phyloP scores from a whole-genome alignment of 2,329 filamentous ascomycete species.

The Xylaria sp. region DNA sequence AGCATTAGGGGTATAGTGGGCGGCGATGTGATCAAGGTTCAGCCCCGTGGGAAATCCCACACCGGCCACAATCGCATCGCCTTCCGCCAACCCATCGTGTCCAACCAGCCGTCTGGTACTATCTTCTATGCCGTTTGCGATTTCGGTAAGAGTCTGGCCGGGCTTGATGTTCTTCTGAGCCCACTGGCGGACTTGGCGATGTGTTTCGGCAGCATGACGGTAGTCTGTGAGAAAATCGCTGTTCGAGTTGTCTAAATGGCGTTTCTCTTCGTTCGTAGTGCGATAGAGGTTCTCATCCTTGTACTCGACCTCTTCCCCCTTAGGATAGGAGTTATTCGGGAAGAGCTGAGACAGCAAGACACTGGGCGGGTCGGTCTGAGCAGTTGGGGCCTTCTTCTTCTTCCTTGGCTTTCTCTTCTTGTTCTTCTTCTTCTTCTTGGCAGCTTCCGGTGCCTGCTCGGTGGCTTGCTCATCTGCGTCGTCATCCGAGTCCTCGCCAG shows the following conservation, averaged over 20 bases:
- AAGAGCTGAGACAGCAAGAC: conserved; percentile 75
- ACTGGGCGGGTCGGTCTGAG: conserved; percentile 76
- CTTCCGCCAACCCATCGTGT: conserved; percentile 75
- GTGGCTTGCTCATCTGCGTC: conserved; percentile 49
- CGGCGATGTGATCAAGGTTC: conserved; percentile 82
- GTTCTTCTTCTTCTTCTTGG: conserved; percentile 79
- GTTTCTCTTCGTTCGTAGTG: conserved; percentile 83
- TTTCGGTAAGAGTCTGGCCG: conserved; percentile 77
- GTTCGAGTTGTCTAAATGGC: conserved; percentile 79
- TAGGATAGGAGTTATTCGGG: conserved; percentile 71
- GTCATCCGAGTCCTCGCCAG: conserved; percentile 56
- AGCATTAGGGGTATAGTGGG: conserved; percentile 85
- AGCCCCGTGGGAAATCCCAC: conserved; percentile 88
- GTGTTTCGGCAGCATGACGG: conserved; percentile 83
- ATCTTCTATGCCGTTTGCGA: conserved; percentile 86
- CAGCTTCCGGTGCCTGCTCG: conserved; percentile 42
- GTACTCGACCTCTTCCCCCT: conserved; percentile 80
- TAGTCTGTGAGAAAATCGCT: conserved; percentile 80
- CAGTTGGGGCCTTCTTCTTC: conserved; percentile 66
- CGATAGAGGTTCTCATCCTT: conserved; percentile 75
- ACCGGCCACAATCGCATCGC: conserved; percentile 76
- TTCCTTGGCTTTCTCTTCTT: conserved; percentile 79
- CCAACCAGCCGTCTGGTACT: conserved; percentile 76
- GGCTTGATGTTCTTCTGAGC: conserved; percentile 80
- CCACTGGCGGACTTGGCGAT: conserved; percentile 84